Evolutionary conservation across 371 early-diverging fungal genomes (phyloP), one percentile per base, ranked within the genome.

Genomic region (Lichtheimia ornata): DNA sequence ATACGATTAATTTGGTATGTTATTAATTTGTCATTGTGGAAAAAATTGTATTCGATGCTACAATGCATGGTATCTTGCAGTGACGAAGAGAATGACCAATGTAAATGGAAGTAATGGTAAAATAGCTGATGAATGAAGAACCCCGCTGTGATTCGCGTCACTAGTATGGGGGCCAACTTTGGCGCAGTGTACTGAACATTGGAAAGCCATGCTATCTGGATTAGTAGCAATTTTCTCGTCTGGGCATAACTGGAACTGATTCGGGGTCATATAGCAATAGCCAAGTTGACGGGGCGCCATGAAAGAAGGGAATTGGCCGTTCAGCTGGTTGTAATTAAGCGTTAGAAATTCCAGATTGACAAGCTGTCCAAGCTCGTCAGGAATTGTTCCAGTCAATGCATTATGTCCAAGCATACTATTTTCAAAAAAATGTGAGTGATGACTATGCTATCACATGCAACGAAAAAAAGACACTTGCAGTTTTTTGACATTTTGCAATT

Each of bases 231-330:
- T 64, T n/a, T 63, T 64, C 50, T 62, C 65, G 24, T 75, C 73
- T 14, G 85, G 85, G 50, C 83, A 85, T 0, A 69, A 63, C 41
- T 77, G 71, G 72, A 85, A 83, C 20, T 72, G 70, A 45, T 85
- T 83, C 3, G 82, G 85, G 14, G 73, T 71, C 61, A 79, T 76
- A 42, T 76, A 67, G 49, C 84, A 85, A 35, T 74, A 74, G 3
- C 70, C 75, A 6, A 85, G 69, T 17, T 67, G 64, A 5, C 70
- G 56, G 13, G 84, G 83, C 0, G 84, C 83, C 40, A 64, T 43
- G 1, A 69, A 56, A 15, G 75, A 59, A 6, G 83, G 85, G 65
- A 85, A 85, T 22, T 70, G 63, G 22, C 84, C 80, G 53, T 78
- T 74, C 50, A 85, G 67, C 7, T 63, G 57, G 54, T 85, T 82